Percentiles rank a stretch among this genome's conserved stretches.
Conservation (phyloP, 305 asterid species). For the Fraxinus greggii region DNA sequence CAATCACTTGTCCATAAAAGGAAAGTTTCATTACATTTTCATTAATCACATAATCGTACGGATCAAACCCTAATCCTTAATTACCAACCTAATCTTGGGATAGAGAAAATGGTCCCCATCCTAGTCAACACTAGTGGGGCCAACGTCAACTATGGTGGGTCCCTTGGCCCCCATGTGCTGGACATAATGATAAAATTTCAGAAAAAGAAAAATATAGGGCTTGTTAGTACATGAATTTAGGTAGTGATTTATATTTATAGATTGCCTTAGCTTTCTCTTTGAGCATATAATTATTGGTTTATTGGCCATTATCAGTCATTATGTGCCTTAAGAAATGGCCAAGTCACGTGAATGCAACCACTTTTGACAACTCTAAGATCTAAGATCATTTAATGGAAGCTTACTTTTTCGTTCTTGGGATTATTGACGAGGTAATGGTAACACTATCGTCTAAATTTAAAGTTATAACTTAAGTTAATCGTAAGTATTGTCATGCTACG, state of each 20-base stretch:
- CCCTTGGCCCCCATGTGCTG: slow-evolving; percentile 38
- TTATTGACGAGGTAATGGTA: background rate
- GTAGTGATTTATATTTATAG: background rate
- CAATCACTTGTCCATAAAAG: background rate
- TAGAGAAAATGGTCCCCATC: slow-evolving; percentile 32
- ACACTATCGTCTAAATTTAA: background rate
- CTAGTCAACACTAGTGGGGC: slow-evolving; percentile 41
- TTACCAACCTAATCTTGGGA: background rate
- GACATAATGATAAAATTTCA: slow-evolving; percentile 17
- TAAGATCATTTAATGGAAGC: background rate
- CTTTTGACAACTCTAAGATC: background rate
- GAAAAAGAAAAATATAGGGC: background rate
- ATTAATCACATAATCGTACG: slow-evolving; percentile 22
- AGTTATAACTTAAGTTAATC: background rate
- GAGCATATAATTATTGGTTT: background rate
- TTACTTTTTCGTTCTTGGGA: background rate
- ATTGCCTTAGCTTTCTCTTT: background rate
- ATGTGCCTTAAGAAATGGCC: slow-evolving; percentile 1
- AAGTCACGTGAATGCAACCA: background rate
- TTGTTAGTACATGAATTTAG: background rate
- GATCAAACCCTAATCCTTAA: background rate
- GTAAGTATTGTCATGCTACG: background rate
- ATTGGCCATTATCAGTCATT: background rate
- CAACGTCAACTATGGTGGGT: slow-evolving; percentile 23
- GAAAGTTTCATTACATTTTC: background rate